phyloP scores from a whole-genome alignment of 139 green algal genomes.

The Microglena sp. region DNA sequence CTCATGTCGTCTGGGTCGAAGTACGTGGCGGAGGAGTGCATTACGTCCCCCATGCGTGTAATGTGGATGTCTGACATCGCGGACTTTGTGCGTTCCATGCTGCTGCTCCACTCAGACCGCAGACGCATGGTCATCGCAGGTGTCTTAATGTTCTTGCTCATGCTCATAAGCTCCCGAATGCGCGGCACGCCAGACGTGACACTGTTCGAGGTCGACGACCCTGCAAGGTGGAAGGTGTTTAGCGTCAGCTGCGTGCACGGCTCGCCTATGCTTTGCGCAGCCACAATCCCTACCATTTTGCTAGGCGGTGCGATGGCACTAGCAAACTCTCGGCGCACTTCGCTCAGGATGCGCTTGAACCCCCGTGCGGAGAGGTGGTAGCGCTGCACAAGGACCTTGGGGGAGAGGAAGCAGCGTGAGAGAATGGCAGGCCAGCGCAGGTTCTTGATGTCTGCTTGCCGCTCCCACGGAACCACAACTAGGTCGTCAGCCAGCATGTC shows the following conservation, averaged over 20 bases:
- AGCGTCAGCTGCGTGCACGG: constrained; percentile 67
- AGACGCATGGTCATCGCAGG: constrained; percentile 79
- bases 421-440: neutral
- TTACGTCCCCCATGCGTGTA: constrained; percentile 64
- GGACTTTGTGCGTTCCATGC: constrained; percentile 47
- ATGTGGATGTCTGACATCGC: constrained; percentile 83
- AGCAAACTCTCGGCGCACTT: neutral
- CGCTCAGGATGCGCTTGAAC: constrained; percentile 78
- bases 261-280: constrained; percentile 89
- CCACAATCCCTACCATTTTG: constrained; percentile 77
- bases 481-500: neutral
- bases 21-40: constrained; percentile 7
- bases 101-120: neutral
- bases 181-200: constrained; percentile 86
- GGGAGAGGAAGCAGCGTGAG: constrained; percentile 6
- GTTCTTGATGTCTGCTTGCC: neutral
- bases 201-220: constrained; percentile 51
- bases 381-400: constrained; percentile 6
- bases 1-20: constrained; percentile 28
- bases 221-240: constrained; percentile 83
- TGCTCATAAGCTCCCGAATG: constrained; percentile 95
- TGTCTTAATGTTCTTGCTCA: constrained; percentile 84
- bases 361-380: constrained; percentile 58
- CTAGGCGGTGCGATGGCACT: constrained; percentile 26
- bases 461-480: neutral